phyloP scores from a whole-genome alignment of 768 basidiomycete genomes.

The Leucocoprinus sp. region DNA sequence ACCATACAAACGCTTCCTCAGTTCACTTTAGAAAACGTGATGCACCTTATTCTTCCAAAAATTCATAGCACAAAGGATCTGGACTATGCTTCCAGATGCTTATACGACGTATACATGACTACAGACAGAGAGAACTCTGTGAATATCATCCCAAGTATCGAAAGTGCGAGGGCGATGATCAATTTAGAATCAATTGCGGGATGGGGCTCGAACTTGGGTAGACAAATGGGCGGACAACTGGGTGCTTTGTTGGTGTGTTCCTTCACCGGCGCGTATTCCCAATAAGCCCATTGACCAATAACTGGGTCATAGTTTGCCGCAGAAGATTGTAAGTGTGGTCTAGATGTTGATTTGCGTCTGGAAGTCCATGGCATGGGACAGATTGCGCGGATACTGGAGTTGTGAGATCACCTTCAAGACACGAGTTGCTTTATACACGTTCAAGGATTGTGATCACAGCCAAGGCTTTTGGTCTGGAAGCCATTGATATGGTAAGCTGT shows the following conservation, averaged over 20 bases:
- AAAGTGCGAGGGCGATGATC: conserved; percentile 69
- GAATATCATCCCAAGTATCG: conserved; percentile 72
- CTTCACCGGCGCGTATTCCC: neutral
- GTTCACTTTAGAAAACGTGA: conserved; percentile 34
- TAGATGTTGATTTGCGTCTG: neutral
- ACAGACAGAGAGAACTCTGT: conserved; percentile 27
- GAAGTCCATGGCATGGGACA: conserved; percentile 20
- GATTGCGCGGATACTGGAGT: conserved; percentile 89
- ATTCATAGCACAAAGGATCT: conserved; percentile 65
- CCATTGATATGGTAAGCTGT: conserved; percentile 80
- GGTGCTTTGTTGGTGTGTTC: conserved; percentile 57
- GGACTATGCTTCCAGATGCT: conserved; percentile 44
- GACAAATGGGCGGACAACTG: conserved; percentile 42
- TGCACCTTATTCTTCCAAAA: conserved; percentile 79
- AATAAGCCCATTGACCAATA: too few species aligned
- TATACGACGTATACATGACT: conserved; percentile 26
- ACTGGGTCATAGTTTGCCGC: conserved; percentile 67
- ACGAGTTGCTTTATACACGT: conserved; percentile 77
- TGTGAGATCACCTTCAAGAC: conserved; percentile 62
- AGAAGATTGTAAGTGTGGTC: conserved; percentile 67
- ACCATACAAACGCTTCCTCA: neutral
- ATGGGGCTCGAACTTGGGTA: conserved; percentile 51
- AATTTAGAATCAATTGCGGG: conserved; percentile 62
- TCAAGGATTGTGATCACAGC: conserved; percentile 77
- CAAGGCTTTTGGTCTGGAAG: conserved; percentile 73